Conservation (phyloP, 768 basidiomycete genomes). For the Pleurotus giganteus region DNA sequence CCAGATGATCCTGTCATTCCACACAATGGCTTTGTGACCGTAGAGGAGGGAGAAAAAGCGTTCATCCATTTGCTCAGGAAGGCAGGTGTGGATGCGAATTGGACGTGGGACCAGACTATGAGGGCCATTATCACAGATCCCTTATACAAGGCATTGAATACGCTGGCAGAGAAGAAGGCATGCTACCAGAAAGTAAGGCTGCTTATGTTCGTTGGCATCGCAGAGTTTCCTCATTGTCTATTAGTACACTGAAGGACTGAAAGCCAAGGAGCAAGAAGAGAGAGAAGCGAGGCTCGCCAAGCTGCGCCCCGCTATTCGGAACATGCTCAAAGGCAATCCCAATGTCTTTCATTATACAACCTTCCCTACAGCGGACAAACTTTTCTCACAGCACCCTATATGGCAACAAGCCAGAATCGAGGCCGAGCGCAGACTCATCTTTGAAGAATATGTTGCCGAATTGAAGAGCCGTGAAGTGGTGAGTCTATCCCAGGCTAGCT, state of each 20-base stretch:
- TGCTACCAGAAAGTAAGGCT: conserved; percentile 85
- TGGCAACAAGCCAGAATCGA: conserved; percentile 89
- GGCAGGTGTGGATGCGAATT: conserved; percentile 85
- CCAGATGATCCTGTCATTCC: conserved; percentile 89
- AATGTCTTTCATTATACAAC: conserved; percentile 92
- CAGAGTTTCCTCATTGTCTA: conserved; percentile 11
- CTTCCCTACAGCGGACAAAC: conserved; percentile 82
- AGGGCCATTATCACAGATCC: conserved; percentile 98
- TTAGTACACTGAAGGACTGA: conserved; percentile 81
- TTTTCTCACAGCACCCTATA: conserved; percentile 84
- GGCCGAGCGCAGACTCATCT: conserved; percentile 81
- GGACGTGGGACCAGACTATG: conserved; percentile 99
- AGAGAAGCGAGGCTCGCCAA: conserved; percentile 80
- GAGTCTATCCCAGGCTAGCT: conserved; percentile 26
- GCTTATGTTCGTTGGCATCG: not conserved
- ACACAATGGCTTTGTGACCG: conserved; percentile 82
- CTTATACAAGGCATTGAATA: conserved; percentile 90
- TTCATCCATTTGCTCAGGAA: conserved; percentile 89
- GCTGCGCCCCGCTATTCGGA: conserved; percentile 81
- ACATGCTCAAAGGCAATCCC: conserved; percentile 84
- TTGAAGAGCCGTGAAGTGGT: conserved; percentile 90
- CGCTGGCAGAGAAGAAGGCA: conserved; percentile 91
- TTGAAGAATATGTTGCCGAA: conserved; percentile 88
- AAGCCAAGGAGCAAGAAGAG: conserved; percentile 83
- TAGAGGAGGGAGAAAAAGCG: conserved; percentile 91